phyloP scores from a whole-genome alignment of 176 grass and related monocot genomes.

The Phoenix dactylifera region DNA sequence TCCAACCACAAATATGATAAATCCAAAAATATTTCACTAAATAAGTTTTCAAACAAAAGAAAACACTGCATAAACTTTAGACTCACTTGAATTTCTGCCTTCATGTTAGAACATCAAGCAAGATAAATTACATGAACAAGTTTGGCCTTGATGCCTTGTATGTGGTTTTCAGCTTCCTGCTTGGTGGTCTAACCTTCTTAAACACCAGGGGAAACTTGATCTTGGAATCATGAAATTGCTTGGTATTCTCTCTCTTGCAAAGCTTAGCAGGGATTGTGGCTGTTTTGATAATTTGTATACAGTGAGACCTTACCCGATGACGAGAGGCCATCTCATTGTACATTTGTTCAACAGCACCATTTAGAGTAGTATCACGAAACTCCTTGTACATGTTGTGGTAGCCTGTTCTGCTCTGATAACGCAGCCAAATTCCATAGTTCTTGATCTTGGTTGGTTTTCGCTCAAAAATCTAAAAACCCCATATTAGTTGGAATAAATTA shows the following conservation, averaged over 20 bases:
- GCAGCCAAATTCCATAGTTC: slow-evolving; percentile 85
- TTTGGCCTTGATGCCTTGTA: slow-evolving; percentile 68
- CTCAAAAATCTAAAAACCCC: slow-evolving; percentile 47
- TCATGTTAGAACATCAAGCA: no score
- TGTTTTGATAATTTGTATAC: slow-evolving; percentile 81
- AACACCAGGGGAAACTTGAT: slow-evolving; percentile 83
- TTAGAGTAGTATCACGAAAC: slow-evolving; percentile 61
- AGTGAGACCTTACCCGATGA: slow-evolving; percentile 59
- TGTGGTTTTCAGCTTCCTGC: slow-evolving; percentile 74
- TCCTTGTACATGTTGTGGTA: slow-evolving; percentile 98
- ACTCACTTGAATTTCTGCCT: no score
- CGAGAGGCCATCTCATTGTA: slow-evolving; percentile 84
- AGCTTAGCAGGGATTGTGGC: slow-evolving; percentile 46
- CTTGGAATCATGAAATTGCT: slow-evolving; percentile 71
- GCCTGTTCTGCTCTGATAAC: slow-evolving; percentile 78
- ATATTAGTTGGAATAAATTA: background rate
- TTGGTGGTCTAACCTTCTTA: slow-evolving; percentile 61
- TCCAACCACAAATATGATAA: no score
- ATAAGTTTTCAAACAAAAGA: no score
- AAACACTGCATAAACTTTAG: no score
- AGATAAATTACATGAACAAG: slow-evolving; percentile 46
- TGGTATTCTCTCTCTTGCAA: slow-evolving; percentile 77
- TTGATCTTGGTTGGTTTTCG: slow-evolving; percentile 65
- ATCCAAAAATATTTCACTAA: no score
- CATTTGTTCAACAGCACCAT: slow-evolving; percentile 84